These are phyloP conservation scores for Blastobotrys robertii DNA, from an alignment of 805 yeast species.

Conservation along the genomic window DNA sequence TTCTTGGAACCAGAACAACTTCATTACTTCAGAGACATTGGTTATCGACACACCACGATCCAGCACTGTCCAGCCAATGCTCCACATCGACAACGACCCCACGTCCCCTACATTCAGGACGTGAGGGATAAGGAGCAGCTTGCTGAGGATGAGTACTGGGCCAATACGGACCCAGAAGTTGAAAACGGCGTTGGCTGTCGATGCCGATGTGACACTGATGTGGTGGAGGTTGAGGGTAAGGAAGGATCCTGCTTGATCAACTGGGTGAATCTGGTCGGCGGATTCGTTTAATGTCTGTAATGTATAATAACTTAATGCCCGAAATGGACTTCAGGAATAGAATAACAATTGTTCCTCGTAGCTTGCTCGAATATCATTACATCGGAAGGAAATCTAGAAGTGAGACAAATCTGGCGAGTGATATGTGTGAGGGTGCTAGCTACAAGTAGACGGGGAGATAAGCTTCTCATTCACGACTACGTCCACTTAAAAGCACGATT, in stretches of 20 bases:
- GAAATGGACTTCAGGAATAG: no score
- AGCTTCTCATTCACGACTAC: no score
- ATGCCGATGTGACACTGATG: conserved; percentile 60
- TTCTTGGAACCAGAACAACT: conserved; percentile 57
- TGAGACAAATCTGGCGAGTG: no score
- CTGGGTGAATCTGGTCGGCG: conserved; percentile 27
- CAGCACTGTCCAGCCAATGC: conserved; percentile 78
- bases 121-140: conserved; percentile 25
- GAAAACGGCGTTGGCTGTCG: conserved; percentile 69
- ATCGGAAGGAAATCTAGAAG: no score
- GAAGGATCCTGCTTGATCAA: conserved; percentile 25
- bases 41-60: conserved; percentile 72
- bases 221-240: conserved; percentile 26
- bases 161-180: conserved; percentile 28
- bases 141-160: conserved; percentile 33
- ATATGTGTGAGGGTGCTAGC: no score
- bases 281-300: conserved; percentile 17
- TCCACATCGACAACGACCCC: conserved; percentile 37
- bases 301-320: background rate
- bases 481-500: no score
- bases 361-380: no score
- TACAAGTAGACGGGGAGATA: no score
- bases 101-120: conserved; percentile 28
- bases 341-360: no score
- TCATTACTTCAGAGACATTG: conserved; percentile 89